Conservation (phyloP, 2,329 filamentous ascomycete genomes). For the Fusarium sp. region DNA sequence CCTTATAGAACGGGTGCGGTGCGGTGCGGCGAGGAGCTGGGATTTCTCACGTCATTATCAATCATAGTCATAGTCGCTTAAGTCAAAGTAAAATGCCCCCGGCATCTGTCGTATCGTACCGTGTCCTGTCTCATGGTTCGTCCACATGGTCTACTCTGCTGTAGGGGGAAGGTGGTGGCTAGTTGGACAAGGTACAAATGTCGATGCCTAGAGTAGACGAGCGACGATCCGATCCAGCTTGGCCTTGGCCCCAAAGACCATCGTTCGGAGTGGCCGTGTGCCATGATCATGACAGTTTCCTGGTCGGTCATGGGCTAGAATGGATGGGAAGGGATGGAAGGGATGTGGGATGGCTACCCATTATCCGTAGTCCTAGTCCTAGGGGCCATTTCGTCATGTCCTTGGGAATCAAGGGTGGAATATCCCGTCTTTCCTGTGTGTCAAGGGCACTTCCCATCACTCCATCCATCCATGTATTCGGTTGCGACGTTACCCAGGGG, state of each 20-base stretch:
- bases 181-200: neutral
- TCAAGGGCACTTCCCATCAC: slow-evolving; percentile 5
- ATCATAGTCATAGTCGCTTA: neutral
- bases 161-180: neutral
- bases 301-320: neutral
- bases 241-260: neutral
- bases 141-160: neutral
- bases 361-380: neutral
- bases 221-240: slow-evolving; percentile 22
- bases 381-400: slow-evolving; percentile 23
- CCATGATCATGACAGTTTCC: slow-evolving; percentile 18
- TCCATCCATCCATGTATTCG: neutral
- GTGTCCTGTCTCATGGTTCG: neutral
- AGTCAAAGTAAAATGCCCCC: neutral
- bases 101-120: neutral
- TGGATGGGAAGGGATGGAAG: neutral
- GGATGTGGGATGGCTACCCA: neutral
- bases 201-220: slow-evolving; percentile 3
- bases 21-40: slow-evolving; percentile 7
- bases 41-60: slow-evolving; percentile 22
- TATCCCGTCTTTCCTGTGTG: slow-evolving; percentile 9
- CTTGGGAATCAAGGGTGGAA: slow-evolving; percentile 7
- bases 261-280: slow-evolving; percentile 5
- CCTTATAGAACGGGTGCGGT: slow-evolving; percentile 9
- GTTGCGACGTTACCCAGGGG: slow-evolving; percentile 18